Base-by-base conservation (phyloP, 1,284 basidiomycete genomes). In the Sanguinoderma infundibulare region DNA sequence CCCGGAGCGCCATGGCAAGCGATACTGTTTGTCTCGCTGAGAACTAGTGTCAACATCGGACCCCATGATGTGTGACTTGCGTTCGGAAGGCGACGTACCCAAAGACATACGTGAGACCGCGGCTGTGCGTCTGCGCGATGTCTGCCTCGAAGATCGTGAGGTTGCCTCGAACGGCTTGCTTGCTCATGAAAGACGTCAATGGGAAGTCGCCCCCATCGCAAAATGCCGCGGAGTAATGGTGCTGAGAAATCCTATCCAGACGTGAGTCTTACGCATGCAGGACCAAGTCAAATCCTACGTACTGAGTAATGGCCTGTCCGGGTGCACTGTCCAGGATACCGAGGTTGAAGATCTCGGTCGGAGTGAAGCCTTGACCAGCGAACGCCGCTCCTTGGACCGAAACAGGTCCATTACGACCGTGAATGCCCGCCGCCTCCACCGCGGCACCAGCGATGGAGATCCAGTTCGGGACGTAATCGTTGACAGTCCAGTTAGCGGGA, bases 171-270 rank as follows among this genome's bases (percentile, higher is more conserved):
- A 90, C 83, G 40, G 77, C 77, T 7, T 77, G 69, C 69, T 90
- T 89, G 55, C 78, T 80, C 84, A 89, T 89, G 55, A 90, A 75
- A 62, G 86, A 83, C 61, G 83, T 79, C 20, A 88, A 70, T 34
- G 82, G 67, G 30, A 80, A 80, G 51, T 77, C 77, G 55, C 71
- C 79, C 22, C 84, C 87, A 22, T 73, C 66, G 65, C 84, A 85
- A 70, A 85, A 87, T 5, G 79, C 53, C 35, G 84, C 83, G 20
- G 81, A 83, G 67, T 89, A 89, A 46, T 78, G 80, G 67, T 89
- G 87, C 66, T 89, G 84, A 6, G 87, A 87, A 60, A 87, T 83
- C 4, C 86, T 87, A 69, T 8, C 24, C 30, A 60, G 12, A 53
- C 10, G 36, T 54, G 53, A 42, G 38, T 15, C 9, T 10, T 8